Percentiles rank a stretch among this genome's conserved stretches.
Evolutionary conservation across 2,329 filamentous ascomycete species (phyloP).

Genomic region (Tolypocladium cylindrosporum): DNA sequence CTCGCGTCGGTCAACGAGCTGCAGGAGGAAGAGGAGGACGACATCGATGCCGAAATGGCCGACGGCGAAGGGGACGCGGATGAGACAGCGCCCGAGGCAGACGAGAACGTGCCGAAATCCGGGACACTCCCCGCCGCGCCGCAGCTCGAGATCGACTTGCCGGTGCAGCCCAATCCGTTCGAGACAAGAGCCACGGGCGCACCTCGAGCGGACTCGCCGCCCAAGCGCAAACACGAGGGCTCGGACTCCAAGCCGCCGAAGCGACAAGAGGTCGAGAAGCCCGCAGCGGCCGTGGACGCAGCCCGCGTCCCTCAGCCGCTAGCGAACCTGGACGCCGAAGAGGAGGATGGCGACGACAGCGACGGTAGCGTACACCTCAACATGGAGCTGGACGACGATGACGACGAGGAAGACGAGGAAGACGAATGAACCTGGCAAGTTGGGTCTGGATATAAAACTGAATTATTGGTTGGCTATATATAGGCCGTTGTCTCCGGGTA

Average conservation of each 20-base stretch:
- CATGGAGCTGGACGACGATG: conserved; percentile 49
- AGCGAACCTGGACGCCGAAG: conserved; percentile 19
- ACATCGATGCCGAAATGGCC: conserved; percentile 21
- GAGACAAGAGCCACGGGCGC: conserved; percentile 12
- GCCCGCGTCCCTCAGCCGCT: conserved; percentile 8
- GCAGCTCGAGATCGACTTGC: conserved; percentile 13
- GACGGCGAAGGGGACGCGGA: conserved; percentile 6
- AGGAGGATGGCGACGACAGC: conserved; percentile 33
- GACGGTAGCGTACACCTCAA: conserved; percentile 49
- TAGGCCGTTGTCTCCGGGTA: not conserved
- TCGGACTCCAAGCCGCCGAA: conserved; percentile 25
- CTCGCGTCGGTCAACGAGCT: conserved; percentile 25
- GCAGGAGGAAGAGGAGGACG: conserved; percentile 25
- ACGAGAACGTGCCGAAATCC: conserved; percentile 8
- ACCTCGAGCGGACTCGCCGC: conserved; percentile 15
- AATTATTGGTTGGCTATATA: not conserved
- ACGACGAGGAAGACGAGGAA: conserved; percentile 22
- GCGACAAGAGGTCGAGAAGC: conserved; percentile 27
- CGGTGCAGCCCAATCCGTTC: conserved; percentile 26
- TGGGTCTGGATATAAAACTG: not conserved
- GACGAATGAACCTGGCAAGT: conserved; percentile 2
- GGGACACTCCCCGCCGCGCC: conserved; percentile 9
- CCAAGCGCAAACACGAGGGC: conserved; percentile 31
- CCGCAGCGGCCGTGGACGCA: conserved; percentile 1
- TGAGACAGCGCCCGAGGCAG: not conserved